Evolutionary conservation across 805 yeast species (phyloP), one percentile per base, ranked within the genome.

Genomic region (Saturnispora dispora): DNA sequence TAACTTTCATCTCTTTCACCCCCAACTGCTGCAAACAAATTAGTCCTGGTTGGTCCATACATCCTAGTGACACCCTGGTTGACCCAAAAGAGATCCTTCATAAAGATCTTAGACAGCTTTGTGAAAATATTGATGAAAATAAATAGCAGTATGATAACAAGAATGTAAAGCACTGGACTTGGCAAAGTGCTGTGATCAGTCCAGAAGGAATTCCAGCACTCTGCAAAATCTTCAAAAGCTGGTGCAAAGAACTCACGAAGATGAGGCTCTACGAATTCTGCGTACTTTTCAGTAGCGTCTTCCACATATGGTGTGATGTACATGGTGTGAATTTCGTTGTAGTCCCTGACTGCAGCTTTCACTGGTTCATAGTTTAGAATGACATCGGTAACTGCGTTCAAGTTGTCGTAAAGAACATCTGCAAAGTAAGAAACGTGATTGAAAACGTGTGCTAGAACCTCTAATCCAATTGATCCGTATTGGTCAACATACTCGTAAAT

Each of bases 81-180:
- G 48, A 64, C 41, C 39, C 55, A 52, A 47, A 60, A 58, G 3
- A 61, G 57, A 47, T 64, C 68, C 33, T 53, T 56, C 15, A 58
- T 54, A 30, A 63, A 55, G 1, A 53, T 22, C 45, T 45, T 59
- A 11, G 63, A 52, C 8, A 57, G 5, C 5, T 33, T 47, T 10
- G 55, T 53, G 15, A 51, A n/a, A 5, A 48, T 9, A 8, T 50
- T 22, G 17, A 48, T 53, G 23, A 61, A 55, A 5, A 49, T n/a
- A 28, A 36, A 49, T 25, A 49, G 25, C n/a, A 44, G 9, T 23
- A 44, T 13, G 30, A 49, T 30, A 3, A 49, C 48, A 27, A 37
- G 39, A 5, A 42, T 42, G 27, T 44, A 49, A 6, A 44, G 39
- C 2, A 49, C 48, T 15, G 52, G 52, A 20, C 52, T 47, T 35